Evolutionary conservation across 2,329 filamentous ascomycete species (phyloP).

Genomic region (Phialophora chinensis): DNA sequence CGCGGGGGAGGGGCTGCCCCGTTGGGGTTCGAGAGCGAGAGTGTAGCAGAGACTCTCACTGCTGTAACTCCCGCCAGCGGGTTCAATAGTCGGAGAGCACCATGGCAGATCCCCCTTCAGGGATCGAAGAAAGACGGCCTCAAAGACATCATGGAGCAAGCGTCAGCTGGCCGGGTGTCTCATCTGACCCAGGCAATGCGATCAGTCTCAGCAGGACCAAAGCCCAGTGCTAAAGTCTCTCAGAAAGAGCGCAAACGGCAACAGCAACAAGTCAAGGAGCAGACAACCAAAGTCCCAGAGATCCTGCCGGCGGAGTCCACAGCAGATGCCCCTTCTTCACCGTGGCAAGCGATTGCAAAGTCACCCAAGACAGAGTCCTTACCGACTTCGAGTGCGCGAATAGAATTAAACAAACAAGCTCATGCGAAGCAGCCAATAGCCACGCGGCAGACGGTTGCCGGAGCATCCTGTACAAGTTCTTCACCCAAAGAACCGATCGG

Average conservation of each 20-base stretch:
- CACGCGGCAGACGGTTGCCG: constrained; percentile 65
- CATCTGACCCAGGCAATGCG: constrained; percentile 59
- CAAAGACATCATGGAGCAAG: constrained; percentile 75
- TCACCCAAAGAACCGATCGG: constrained; percentile 21
- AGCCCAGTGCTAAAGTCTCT: constrained; percentile 68
- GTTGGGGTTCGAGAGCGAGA: background rate
- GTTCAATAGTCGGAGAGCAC: constrained; percentile 45
- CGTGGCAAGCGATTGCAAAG: constrained; percentile 69
- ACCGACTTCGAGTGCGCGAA: constrained; percentile 28
- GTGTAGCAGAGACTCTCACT: background rate
- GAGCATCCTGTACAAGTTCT: constrained; percentile 41
- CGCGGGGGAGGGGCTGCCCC: constrained; percentile 8
- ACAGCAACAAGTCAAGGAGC: constrained; percentile 64
- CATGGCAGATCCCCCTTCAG: constrained; percentile 62
- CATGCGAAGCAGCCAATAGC: constrained; percentile 57
- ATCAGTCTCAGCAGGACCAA: constrained; percentile 49
- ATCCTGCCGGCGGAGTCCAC: background rate
- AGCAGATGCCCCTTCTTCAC: constrained; percentile 46
- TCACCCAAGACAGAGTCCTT: constrained; percentile 20
- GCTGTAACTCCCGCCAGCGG: constrained; percentile 19
- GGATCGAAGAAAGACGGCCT: constrained; percentile 71
- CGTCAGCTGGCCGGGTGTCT: constrained; percentile 58
- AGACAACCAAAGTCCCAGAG: constrained; percentile 46
- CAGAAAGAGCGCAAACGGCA: constrained; percentile 91
- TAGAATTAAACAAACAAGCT: constrained; percentile 14